Base-by-base conservation (phyloP, 441 rosid species). In the Codiaeum variegatum region DNA sequence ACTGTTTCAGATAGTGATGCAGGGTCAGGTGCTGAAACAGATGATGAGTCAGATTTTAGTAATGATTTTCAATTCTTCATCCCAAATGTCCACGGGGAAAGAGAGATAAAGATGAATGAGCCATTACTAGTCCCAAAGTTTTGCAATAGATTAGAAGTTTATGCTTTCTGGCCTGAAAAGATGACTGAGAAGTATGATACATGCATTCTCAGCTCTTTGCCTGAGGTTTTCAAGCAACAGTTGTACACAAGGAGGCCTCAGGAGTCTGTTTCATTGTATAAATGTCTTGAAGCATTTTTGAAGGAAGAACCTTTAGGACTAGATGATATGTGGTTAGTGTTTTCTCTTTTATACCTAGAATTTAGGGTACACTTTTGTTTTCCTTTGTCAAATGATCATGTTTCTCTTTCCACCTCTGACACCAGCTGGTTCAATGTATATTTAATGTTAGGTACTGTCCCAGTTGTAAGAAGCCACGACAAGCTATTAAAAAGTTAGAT, bases 321-420 rank as follows among this genome's bases (percentile, higher is more conserved):
- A 52, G 96, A 88, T 66, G 91, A 90, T 76, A 90, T 87, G 95
- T 88, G 95, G 95, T 90, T 71, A 84, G 94, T 85, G 63, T 75
- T 36, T 56, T 19, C 4, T 46, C 32, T 42, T 71, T 16, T 34
- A 21, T n/a, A 23, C 15, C 2, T 46, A 13, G 47, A 69, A 29
- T 46, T 71, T 29, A 3, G 42, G 36, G 42, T 38, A 34, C n/a
- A 56, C n/a, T 19, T 73, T 31, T 54, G 9, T 60, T 66, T 62
- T 29, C 34, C 6, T 26, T 3, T 23, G 1, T 70, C 51, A 31
- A 46, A 6, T 21, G 71, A 54, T 54, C 38, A 62, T 72, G 52
- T 26, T 71, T 49, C 61, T 69, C 15, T 66, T 59, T 10, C 40
- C 54, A n/a, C 5, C 51, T 62, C 74, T 75, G 34, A 72, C 70